Base-by-base conservation (phyloP, 345 rosid species). In the Citrus mangshanensis region DNA sequence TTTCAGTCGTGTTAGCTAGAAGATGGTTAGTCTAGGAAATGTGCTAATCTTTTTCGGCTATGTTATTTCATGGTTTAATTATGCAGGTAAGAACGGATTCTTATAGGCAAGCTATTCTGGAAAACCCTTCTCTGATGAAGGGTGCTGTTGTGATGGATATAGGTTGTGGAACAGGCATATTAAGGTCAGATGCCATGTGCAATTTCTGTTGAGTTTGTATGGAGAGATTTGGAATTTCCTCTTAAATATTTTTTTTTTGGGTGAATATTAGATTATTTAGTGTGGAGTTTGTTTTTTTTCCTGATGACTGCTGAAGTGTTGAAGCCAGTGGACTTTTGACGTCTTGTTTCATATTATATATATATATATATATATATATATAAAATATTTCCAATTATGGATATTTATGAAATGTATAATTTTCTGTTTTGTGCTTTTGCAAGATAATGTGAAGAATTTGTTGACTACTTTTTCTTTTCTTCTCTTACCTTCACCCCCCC, bases 101-200 rank as follows among this genome's bases (percentile, higher is more conserved):
- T 21, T 96, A 96, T 79, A 68, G 91, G 73, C 91, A 90, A 85
- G 98, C 99, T 77, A 77, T 96, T 80, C 76, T 94, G 89, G 83
- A 89, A 84, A 94, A 96, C 83, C 93, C 93, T 70, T 88, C 93
- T 73, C 93, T 94, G 78, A 76, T 96, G 71, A 83, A 55, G 55
- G 93, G 87, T 82, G 89, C 95, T 46, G 90, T 91, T 82, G 98
- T 94, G 22, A 96, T 96, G 98, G 99, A 94, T 88, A 94, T 94
- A 74, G 99, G 99, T 73, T 94, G 97, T 86, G 99, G 99, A 70
- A 96, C 98, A 65, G 99, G 99, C 79, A 86, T 95, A 77, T 78
- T 95, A 79, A 95, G 99, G 99, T 92, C 77, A 67, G 80, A 24
- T 25, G 5, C 66, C 49, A 21, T 38, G 9, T 68, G 46, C 40